Evolutionary conservation across 371 early-diverging fungal genomes (phyloP), one percentile per base, ranked within the genome.

Genomic region (Lichtheimia ornata): DNA sequence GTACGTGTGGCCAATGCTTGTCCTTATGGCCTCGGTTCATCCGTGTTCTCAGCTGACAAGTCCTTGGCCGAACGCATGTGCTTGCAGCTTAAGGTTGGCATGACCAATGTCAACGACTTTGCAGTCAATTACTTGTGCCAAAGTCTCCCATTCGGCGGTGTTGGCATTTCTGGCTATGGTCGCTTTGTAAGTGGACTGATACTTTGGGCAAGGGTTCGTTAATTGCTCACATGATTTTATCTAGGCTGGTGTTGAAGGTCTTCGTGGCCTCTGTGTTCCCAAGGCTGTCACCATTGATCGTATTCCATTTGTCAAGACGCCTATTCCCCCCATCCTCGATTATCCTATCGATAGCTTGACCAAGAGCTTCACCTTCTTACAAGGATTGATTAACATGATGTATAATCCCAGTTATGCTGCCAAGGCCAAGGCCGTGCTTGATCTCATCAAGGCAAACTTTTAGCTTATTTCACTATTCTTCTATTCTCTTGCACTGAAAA

Each of bases 21-120:
- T 28, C 87, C 81, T 20, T 93, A 87, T 71, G 91, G 91, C 30
- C 86, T 94, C 41, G 92, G 92, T n/a, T 84, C 89, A 11, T 87
- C 86, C 56, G 91, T 94, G 7, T 94, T 93, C 66, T 89, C 92
- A 2, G 77, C 82, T 41, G 87, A 91, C 64, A 85, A 84, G 42
- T 62, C 54, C 2, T 73, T 84, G 42, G 94, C 85, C n/a, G 76
- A 83, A 41, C 75, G 77, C 15, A 77, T 94, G 62, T 82, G 88
- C 27, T 71, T 84, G 28, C 69, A 68, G n/a, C 74, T 94, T 54
- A 83, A 84, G 60, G 81, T 81, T 0, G 94, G 94, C 35, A 94
- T 94, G 93, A 70, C 86, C 60, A 94, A 94, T 53, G 77, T 93
- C 65, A 94, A 94, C 64, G 94, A 93, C 71, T 94, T 92, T 65